Base-by-base conservation (phyloP, 371 early-diverging fungal genomes). In the Smittium mucronatum region DNA sequence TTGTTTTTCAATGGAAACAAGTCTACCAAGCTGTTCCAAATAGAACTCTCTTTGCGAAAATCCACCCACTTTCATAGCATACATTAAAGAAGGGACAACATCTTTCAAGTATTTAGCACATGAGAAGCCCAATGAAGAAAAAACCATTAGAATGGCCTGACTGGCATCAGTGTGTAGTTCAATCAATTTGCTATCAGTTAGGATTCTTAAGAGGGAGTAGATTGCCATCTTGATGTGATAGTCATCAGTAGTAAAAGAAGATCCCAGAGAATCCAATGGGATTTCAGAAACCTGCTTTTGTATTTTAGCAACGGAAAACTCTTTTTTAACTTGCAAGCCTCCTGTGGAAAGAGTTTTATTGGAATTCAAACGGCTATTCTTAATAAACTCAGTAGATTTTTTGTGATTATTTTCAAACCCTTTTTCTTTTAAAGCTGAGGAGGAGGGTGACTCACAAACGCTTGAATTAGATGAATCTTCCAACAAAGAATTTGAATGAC, bases 61-160 rank as follows among this genome's bases (percentile, higher is more conserved):
- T 11, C 83, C 86, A 34, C 84, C 82, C 0, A 73, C 69, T 1
- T 77, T 69, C 83, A 88, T 84, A 70, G 88, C 85, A 63, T 57
- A 58, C 60, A 71, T 71, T 15, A 80, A 67, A 0, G 75, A 75
- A 21, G 76, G 72, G 63, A 80, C 59, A 29, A 82, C 83, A 71
- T 83, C 82, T 25, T 82, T 76, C 66, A 89, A 71, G 68, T 82
- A 87, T 30, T 81, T 80, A 15, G 82, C 84, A 71, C 87, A 84
- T 57, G 81, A 83, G 15, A 80, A 68, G 1, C 94, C 92, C 28
- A 94, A 81, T 0, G 94, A 90, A 64, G 91, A 89, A 81, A 96
- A 96, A 58, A 97, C 93, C 66, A 88, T 88, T 86, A 95, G 89
- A 71, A 96, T 87, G 29, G 97, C 97, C 72, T 93, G 90, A 57